Percentiles rank a stretch among this genome's conserved stretches.
Evolutionary conservation across 208 protist genomes (phyloP).

Genomic region (Acanthamoeba divionensis): DNA sequence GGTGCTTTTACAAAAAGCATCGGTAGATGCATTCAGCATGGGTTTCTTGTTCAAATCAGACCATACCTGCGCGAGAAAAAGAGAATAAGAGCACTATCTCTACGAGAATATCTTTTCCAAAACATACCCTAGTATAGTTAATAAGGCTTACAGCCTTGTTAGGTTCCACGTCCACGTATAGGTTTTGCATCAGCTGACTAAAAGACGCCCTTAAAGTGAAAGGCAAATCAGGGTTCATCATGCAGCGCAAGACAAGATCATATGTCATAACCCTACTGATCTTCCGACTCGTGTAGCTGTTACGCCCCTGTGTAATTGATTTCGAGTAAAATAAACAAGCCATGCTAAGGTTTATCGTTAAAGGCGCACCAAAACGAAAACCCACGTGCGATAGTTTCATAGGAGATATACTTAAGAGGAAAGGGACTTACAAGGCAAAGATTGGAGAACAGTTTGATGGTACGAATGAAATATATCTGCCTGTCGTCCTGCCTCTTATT

Average conservation of each 20-base stretch:
- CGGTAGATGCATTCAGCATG: neutral
- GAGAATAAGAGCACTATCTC: too few species aligned
- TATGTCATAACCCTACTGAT: slow-evolving; percentile 23
- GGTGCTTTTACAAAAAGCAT: too few species aligned
- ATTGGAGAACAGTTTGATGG: slow-evolving; percentile 24
- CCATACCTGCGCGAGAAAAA: too few species aligned
- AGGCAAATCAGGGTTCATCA: slow-evolving; percentile 1
- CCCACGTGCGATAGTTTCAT: too few species aligned
- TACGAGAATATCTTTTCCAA: too few species aligned
- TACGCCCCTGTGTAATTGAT: neutral
- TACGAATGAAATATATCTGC: slow-evolving; percentile 32
- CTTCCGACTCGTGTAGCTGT: neutral
- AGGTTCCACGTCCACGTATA: slow-evolving; percentile 21
- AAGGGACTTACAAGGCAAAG: neutral
- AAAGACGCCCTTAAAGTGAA: slow-evolving; percentile 1
- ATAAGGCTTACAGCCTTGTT: neutral
- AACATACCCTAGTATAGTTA: slow-evolving; percentile 33
- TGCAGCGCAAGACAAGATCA: neutral
- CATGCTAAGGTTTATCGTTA: neutral
- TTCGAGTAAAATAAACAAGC: too few species aligned
- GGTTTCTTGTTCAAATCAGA: neutral
- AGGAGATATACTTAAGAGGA: neutral
- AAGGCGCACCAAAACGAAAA: too few species aligned
- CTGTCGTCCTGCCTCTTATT: slow-evolving; percentile 9
- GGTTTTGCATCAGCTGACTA: slow-evolving; percentile 4